A percentile compares a stretch with the other conserved stretches of the same genome.
These are phyloP conservation scores for Dactylis glomerata DNA, from an alignment of 176 grass and related monocot genomes.

Conservation along the genomic window DNA sequence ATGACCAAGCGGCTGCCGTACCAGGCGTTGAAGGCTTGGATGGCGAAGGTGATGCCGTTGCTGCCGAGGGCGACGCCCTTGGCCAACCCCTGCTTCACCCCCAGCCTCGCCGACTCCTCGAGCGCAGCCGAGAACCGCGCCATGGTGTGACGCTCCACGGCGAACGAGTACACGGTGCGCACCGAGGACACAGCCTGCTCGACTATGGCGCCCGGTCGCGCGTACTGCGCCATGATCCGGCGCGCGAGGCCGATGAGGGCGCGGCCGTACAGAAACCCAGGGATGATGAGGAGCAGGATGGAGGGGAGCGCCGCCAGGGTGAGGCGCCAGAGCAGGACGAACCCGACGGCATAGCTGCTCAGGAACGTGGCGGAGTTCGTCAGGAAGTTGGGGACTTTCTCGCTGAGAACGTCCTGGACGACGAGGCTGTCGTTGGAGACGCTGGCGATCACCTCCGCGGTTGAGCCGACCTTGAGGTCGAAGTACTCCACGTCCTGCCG, in stretches of 20 bases:
- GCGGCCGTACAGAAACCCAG: constrained; percentile 72
- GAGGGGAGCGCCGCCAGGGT: constrained; percentile 76
- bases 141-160: constrained; percentile 60
- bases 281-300: constrained; percentile 75
- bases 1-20: constrained; percentile 94
- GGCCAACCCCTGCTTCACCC: constrained; percentile 77
- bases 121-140: constrained; percentile 61
- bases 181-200: constrained; percentile 86
- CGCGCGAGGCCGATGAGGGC: constrained; percentile 77
- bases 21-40: constrained; percentile 85
- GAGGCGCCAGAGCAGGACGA: constrained; percentile 66
- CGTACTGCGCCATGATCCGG: constrained; percentile 71
- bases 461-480: constrained; percentile 72
- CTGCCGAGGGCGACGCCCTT: constrained; percentile 94
- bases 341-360: constrained; percentile 67
- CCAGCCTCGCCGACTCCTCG: constrained; percentile 65
- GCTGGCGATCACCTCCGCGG: constrained; percentile 86
- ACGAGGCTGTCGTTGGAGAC: constrained; percentile 94
- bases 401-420: constrained; percentile 87
- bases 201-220: constrained; percentile 55
- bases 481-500: constrained; percentile 98
- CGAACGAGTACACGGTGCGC: constrained; percentile 91
- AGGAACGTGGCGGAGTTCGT: constrained; percentile 80
- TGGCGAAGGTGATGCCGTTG: constrained; percentile 78
- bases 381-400: constrained; percentile 96